Evolutionary conservation across 2,329 filamentous ascomycete genomes (phyloP).

Genomic region (Sporothrix sp.): DNA sequence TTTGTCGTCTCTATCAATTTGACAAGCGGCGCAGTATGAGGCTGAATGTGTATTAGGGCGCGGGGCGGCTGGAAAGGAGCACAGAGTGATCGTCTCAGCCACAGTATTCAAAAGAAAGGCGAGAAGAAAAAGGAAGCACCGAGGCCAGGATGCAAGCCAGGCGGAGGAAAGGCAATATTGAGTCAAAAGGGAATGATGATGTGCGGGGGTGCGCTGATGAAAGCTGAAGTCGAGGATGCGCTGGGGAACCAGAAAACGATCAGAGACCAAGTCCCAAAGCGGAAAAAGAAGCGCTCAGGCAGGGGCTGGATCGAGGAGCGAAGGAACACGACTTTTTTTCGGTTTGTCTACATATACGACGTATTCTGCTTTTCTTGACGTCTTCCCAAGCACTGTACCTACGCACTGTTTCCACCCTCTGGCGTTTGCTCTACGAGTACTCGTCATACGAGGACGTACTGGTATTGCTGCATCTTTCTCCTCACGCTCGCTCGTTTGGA

Average conservation of each 20-base stretch:
- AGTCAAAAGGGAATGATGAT: background rate
- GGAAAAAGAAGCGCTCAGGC: too few relatives aligned
- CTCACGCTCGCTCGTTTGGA: background rate
- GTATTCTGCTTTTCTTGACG: too few relatives aligned
- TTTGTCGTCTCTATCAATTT: background rate
- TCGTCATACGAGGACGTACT: too few relatives aligned
- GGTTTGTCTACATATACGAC: too few relatives aligned
- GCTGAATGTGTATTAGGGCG: background rate
- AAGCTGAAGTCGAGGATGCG: background rate
- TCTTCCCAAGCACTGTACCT: too few relatives aligned
- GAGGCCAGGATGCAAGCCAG: background rate
- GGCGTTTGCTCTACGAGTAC: too few relatives aligned
- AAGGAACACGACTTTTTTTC: too few relatives aligned
- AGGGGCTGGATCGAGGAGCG: too few relatives aligned
- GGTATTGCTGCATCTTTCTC: background rate
- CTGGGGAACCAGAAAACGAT: background rate
- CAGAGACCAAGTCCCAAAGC: too few relatives aligned
- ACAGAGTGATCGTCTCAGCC: too few relatives aligned
- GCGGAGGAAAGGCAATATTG: background rate
- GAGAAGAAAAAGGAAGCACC: background rate
- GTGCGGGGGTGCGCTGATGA: background rate
- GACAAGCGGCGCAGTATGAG: constrained; percentile 6
- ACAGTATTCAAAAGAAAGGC: too few relatives aligned
- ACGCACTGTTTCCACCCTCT: too few relatives aligned
- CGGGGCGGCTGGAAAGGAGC: background rate